Evolutionary conservation across 2,329 filamentous ascomycete species (phyloP), one percentile per base, ranked within the genome.

Genomic region (Scolecobasidium constrictum): DNA sequence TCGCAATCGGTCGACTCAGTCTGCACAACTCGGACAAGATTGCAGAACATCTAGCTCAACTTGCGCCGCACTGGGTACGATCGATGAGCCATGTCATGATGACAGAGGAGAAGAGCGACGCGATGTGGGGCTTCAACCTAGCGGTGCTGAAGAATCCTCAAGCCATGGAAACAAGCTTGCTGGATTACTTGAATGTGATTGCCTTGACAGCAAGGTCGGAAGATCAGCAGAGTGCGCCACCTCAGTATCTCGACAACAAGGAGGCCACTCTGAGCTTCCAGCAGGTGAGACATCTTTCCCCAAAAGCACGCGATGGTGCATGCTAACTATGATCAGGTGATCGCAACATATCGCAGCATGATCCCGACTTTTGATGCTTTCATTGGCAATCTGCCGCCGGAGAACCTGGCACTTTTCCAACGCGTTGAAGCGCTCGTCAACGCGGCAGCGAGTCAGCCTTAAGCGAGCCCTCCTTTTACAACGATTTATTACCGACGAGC

Each of bases 61-160:
- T 93, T 59, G 86, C 90, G 0, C 77, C 81, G 26, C 77, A 83
- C 26, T 96, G 95, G 66, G 65, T 98, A 42, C 72, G 69, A 40
- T 78, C 81, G 3, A 93, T 98, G 75, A 75, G 78, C 47, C 83
- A 86, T 49, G 82, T 96, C 22, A 82, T 86, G 41, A 81, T 85
- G 55, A 90, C 86, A 2, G 85, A 94, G 47, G 92, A 98, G 64
- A 98, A 98, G 66, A 86, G 84, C 1, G 88, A 88, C 19, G 90
- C 92, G 0, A 86, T 96, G 60, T 79, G 86, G 54, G 92, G 92
- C 0, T 95, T 98, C 64, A 84, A 85, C 43, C 73, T 83, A 51
- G 75, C 94, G 38, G 83, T 96, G 3, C 75, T 83, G 48, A 77
- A 79, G 56, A 96, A 96, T 55, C 92, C 92, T 1, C 77, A 87